A percentile compares a stretch with the other conserved stretches of the same genome.
Conservation (phyloP, 192 early-diverging fungal genomes). For the Irineochytrium annulatum region DNA sequence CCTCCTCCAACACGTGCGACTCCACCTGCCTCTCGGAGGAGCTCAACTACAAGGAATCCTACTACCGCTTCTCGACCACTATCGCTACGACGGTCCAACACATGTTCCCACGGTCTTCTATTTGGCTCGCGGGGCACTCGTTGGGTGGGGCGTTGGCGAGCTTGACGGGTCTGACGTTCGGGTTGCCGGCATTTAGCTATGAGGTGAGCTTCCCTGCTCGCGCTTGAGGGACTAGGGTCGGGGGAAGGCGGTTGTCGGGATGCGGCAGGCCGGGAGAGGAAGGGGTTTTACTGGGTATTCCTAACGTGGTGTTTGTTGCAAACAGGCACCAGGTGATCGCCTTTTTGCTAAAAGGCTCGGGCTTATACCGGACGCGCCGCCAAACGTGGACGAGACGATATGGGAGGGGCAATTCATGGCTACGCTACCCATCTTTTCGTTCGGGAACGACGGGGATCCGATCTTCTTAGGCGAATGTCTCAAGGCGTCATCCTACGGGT, state of each 20-base stretch:
- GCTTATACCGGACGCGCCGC: conserved; percentile 52
- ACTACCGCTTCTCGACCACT: conserved; percentile 30
- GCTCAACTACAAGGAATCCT: conserved; percentile 27
- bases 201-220: too few relatives aligned
- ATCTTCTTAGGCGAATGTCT: conserved; percentile 80
- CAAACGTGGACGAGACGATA: too few relatives aligned
- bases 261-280: too few relatives aligned
- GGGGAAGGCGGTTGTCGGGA: too few relatives aligned
- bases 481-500: conserved; percentile 2
- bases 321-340: conserved; percentile 78
- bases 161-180: conserved; percentile 77
- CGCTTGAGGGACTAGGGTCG: too few relatives aligned
- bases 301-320: too few relatives aligned
- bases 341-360: conserved; percentile 76
- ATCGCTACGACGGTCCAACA: conserved; percentile 5
- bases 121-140: conserved; percentile 75
- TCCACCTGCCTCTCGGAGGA: conserved; percentile 18
- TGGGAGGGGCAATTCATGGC: conserved; percentile 32
- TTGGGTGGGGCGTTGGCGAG: conserved; percentile 54
- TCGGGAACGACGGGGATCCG: conserved; percentile 89
- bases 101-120: conserved; percentile 11
- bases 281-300: too few relatives aligned
- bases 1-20: conserved; percentile 6
- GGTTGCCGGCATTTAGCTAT: conserved; percentile 74
- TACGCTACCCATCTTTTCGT: conserved; percentile 71